A percentile compares a stretch with the other conserved stretches of the same genome.
phyloP scores from a whole-genome alignment of 176 grass and related monocot species.

The Coix lacrymajobi region DNA sequence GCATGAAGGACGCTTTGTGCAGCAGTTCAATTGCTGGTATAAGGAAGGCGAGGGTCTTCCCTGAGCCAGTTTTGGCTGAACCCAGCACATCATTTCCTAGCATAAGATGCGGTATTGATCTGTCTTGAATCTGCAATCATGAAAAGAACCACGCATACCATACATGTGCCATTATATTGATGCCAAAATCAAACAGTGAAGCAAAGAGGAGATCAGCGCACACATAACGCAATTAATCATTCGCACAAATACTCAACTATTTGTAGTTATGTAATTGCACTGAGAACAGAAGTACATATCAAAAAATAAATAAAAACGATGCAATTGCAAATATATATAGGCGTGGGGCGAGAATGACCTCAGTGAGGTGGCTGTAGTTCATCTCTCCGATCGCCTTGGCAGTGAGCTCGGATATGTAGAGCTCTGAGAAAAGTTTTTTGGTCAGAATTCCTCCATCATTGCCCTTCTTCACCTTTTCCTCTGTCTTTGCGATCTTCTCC shows the following conservation, averaged over 20 bases:
- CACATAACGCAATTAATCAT: neutral
- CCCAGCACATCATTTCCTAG: too few relatives aligned
- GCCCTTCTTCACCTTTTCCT: neutral
- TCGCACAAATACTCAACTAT: neutral
- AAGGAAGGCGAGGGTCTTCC: too few relatives aligned
- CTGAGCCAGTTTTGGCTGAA: too few relatives aligned
- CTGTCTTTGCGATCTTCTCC: neutral
- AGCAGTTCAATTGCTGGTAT: too few relatives aligned
- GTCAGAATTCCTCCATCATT: constrained; percentile 27
- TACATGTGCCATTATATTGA: neutral
- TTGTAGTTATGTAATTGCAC: too few relatives aligned
- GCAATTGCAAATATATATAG: neutral
- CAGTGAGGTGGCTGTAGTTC: constrained; percentile 57
- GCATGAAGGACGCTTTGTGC: constrained; percentile 39
- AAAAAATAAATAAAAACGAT: too few relatives aligned
- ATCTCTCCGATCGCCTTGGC: constrained; percentile 58
- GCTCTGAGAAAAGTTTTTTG: constrained; percentile 43
- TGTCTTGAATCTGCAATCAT: constrained; percentile 60
- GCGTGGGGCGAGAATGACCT: constrained; percentile 6
- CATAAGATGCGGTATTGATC: constrained; percentile 59
- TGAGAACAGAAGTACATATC: neutral
- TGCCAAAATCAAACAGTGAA: neutral
- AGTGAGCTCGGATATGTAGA: constrained; percentile 48
- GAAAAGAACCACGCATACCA: neutral
- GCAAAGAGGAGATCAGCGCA: neutral